These are phyloP conservation scores for Pugionium dolabratum DNA, from an alignment of 345 rosid genomes.

Conservation along the genomic window DNA sequence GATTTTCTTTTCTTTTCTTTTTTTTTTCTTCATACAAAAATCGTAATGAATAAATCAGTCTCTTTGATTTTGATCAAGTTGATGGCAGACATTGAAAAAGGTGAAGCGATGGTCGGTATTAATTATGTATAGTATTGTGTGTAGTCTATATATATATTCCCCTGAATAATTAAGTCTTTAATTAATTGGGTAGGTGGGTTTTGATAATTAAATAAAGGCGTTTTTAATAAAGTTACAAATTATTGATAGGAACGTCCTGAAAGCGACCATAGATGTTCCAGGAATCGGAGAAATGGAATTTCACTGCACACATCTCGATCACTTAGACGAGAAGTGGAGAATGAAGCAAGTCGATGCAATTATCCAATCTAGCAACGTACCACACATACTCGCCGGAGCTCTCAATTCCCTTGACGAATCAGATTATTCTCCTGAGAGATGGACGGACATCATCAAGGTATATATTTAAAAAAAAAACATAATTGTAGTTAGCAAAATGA, in stretches of 20 bases:
- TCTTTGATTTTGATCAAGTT: not conserved
- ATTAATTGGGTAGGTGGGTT: not conserved
- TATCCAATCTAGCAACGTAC: conserved; percentile 57
- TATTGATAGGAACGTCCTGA: conserved; percentile 66
- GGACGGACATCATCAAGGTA: conserved; percentile 91
- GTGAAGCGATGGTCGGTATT: not conserved
- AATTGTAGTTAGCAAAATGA: not conserved
- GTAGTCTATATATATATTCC: not conserved
- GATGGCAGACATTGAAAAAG: conserved; percentile 36
- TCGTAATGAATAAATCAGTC: not conserved
- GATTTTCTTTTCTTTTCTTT: not conserved
- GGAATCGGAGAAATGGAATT: conserved; percentile 76
- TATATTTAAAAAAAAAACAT: too few species aligned
- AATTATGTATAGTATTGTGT: conserved; percentile 4
- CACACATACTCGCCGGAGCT: conserved; percentile 81
- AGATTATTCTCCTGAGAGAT: conserved; percentile 74
- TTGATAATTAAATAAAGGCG: not conserved
- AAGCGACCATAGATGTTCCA: conserved; percentile 80
- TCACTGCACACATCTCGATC: conserved; percentile 89
- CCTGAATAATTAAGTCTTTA: too few species aligned
- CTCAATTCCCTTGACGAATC: conserved; percentile 84
- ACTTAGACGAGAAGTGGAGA: conserved; percentile 87
- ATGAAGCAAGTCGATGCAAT: conserved; percentile 89
- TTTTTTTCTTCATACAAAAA: not conserved
- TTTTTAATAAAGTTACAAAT: too few species aligned